These are phyloP conservation scores for Mucor mucedo DNA, from an alignment of 371 early-diverging fungal species.

Conservation along the genomic window DNA sequence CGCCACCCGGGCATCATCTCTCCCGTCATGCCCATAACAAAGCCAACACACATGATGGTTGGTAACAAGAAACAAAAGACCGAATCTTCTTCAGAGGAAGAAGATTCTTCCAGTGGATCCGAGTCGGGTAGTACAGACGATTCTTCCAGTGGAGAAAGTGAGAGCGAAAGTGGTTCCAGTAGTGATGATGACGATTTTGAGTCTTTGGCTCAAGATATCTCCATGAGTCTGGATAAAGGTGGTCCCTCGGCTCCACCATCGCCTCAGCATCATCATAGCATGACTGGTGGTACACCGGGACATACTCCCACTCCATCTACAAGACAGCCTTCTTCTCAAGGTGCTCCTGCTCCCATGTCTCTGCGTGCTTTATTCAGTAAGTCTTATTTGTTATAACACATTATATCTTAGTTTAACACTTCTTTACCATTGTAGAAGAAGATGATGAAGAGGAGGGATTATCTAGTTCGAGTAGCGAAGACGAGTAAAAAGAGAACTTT, in stretches of 20 bases:
- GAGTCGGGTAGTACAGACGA: slow-evolving; percentile 18
- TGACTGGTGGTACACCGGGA: background rate
- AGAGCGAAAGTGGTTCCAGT: slow-evolving; percentile 22
- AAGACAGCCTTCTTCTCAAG: background rate
- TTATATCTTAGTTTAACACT: background rate
- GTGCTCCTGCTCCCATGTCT: slow-evolving; percentile 23
- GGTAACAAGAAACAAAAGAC: background rate
- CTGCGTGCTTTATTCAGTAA: slow-evolving; percentile 31
- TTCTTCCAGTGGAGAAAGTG: slow-evolving; percentile 24
- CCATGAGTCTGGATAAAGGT: slow-evolving; percentile 25
- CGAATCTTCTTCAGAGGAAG: slow-evolving; percentile 12
- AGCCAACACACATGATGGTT: background rate
- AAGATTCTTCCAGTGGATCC: slow-evolving; percentile 16
- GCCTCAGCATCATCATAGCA: slow-evolving; percentile 2
- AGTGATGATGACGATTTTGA: slow-evolving; percentile 35
- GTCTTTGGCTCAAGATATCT: slow-evolving; percentile 29
- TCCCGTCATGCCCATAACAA: background rate
- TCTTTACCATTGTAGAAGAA: slow-evolving; percentile 7
- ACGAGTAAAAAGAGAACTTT: slow-evolving; percentile 1
- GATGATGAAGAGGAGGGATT: slow-evolving; percentile 28
- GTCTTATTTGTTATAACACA: background rate
- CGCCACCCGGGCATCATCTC: slow-evolving; percentile 26
- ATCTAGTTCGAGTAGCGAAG: slow-evolving; percentile 21
- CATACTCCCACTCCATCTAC: slow-evolving; percentile 16
- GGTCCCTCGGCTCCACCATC: slow-evolving; percentile 28